Base-by-base conservation (phyloP, 495 filamentous ascomycete species). In the Geopyxis carbonaria region DNA sequence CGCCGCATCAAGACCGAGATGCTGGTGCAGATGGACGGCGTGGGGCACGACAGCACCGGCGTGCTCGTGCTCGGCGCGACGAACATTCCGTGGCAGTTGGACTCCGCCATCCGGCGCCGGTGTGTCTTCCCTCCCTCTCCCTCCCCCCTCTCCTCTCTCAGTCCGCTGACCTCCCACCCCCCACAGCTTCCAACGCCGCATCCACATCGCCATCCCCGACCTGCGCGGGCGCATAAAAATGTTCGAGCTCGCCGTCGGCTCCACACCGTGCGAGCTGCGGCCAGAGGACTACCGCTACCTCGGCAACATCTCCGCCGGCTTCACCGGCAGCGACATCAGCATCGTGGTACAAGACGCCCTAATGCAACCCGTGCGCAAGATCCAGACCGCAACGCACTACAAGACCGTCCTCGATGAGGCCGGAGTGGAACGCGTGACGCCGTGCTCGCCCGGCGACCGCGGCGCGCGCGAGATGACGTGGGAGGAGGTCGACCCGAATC, bases 81-180 rank as follows among this genome's bases (percentile, higher is more conserved):
- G 32, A 99, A 99, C 56, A 95, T 99, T 53, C 89, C 89, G 5
- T 99, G 89, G 89, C 89, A 99, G 61, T 68, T 99, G 27, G 89
- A 99, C 60, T 83, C 85, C n/a, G 89, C 89, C 42, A 95, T 99
- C 52, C 75, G 91, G 40, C 72, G 89, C 57, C 82, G 89, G 58
- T 52, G 42, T n/a, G 19, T 33, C 25, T 18, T 8, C 13, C 29
- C 22, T 22, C 14, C 6, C n/a, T n/a, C 24, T 22, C 24, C 18
- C 9, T 18, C 18, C 3, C 25, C 1, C 18, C 1, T 10, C 5
- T 1, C 3, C 23, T 19, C 22, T n/a, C n/a, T 10, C 45, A 42
- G 21, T 43, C 22, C 10, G 13, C n/a, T n/a, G n/a, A n/a, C n/a
- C n/a, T n/a, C n/a, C n/a, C n/a, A n/a, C n/a, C n/a, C 15, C 16